Evolutionary conservation across 192 early-diverging fungal genomes (phyloP), one percentile per base, ranked within the genome.

Genomic region (Backusella australiensis): DNA sequence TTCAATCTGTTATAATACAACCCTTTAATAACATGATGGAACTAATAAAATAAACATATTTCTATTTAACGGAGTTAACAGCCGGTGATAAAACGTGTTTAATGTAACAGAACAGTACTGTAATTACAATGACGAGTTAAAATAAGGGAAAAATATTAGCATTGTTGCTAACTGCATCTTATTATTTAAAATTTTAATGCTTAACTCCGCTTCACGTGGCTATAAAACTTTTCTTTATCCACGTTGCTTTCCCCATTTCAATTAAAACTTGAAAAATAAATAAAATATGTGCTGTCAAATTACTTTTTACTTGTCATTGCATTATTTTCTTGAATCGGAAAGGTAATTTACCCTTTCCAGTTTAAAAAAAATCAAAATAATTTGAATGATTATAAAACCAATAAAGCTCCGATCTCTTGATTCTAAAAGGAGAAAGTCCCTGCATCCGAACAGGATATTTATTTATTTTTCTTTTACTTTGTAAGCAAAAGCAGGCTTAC

Each of bases 101-200:
- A 0, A 63, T 63, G 56, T 63, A 63, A 63, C 23, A 63, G 23
- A 29, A 63, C 2, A 9, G 23, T 63, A 63, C 4, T 14, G 12
- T 63, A 63, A 63, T 63, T 63, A 29, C 56, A 63, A 63, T 63
- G 56, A 29, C 56, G 56, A 63, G 56, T 63, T 29, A 29, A n/a
- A 63, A 63, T 63, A 23, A 63, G 56, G 23, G 56, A 14, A 63
- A 63, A 63, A 63, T 63, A 63, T 63, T 63, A 63, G 56, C 23
- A 63, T 63, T 29, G 56, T 63, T 63, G 23, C 23, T 14, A 63
- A 29, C 56, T 59, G 3, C 9, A 26, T 2, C 12, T 29, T 12
- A 8, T 29, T 63, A 63, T 63, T 63, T 63, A 63, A 63, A 63
- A 59, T 59, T 26, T 23, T 26, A 59, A 2, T 23, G 23, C n/a